Evolutionary conservation across 768 basidiomycete genomes (phyloP), one percentile per base, ranked within the genome.

Genomic region (Strobilomyces dryophilus): DNA sequence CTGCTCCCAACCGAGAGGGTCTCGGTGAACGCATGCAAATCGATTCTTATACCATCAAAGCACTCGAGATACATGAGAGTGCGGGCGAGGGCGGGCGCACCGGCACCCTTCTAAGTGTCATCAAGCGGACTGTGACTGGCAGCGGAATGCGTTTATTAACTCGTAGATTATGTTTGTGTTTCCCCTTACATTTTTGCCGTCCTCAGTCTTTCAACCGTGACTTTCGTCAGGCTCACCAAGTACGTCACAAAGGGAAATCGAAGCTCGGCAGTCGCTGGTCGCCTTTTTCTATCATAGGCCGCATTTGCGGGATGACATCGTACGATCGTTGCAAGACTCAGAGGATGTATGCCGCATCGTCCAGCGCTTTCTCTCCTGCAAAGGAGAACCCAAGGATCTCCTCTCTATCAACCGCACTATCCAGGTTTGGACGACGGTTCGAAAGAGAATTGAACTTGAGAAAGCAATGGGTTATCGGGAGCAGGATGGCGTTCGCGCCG

Each of bases 31-130:
- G 84, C n/a, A 91, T 95, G 89, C 87, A 92, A 59, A 90, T 95
- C 51, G 92, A 95, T 64, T 79, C 87, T 5, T 85, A 93, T 65
- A 93, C 92, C 1, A 86, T 93, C 68, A 86, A 87, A 65, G 85
- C 87, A n/a, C 79, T 94, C 42, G 92, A 95, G 67, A 86, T 95
- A 48, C 78, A 83, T 21, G 89, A 92, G 71, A 79, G 78, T 29
- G 77, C 82, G 26, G 75, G 82, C 29, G 90, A 92, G 61, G 88
- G 89, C 1, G 84, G 89, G 0, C 66, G 73, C 11, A 81, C 79
- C 51, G 92, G 92, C 5, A 91, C 85, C 61, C 74, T 95, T 50
- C 61, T 92, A 31, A 86, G 82, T 59, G 80, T 79, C 31, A 75
- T 93, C 51, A 91, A 86, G 63, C 78, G 88, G 43, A 95, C 92